These are phyloP conservation scores for Eimeria praecox DNA, from an alignment of 169 alveolate genomes.

Conservation along the genomic window DNA sequence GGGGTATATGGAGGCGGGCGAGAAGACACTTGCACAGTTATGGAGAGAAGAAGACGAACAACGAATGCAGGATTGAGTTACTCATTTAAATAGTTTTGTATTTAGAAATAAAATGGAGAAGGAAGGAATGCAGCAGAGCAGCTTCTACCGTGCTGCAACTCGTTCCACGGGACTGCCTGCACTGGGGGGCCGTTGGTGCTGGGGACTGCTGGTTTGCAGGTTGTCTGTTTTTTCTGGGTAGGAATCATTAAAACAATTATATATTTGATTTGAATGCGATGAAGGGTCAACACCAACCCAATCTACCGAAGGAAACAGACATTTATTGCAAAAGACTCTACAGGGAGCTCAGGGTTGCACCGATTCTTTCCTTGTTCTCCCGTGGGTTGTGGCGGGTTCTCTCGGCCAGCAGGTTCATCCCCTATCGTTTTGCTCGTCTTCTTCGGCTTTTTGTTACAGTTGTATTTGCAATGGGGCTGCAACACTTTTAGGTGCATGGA, in stretches of 20 bases:
- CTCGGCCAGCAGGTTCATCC: too few relatives aligned
- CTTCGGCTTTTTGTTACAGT: neutral
- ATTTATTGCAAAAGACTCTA: neutral
- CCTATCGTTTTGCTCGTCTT: neutral
- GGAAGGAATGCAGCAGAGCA: too few relatives aligned
- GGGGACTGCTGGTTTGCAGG: neutral
- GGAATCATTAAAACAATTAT: neutral
- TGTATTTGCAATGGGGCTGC: neutral
- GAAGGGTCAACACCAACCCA: neutral
- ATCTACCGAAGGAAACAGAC: neutral
- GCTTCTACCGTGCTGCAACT: too few relatives aligned
- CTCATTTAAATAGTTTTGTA: neutral
- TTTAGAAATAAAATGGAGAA: neutral
- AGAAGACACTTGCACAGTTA: too few relatives aligned
- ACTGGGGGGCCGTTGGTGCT: conserved; percentile 25
- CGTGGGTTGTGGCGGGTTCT: too few relatives aligned
- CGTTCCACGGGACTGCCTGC: too few relatives aligned
- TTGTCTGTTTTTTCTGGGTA: neutral
- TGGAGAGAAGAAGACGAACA: too few relatives aligned
- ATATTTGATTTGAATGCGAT: neutral
- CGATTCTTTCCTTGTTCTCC: neutral
- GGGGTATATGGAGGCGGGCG: too few relatives aligned
- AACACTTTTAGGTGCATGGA: neutral
- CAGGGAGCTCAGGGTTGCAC: neutral
- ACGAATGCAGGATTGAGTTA: too few relatives aligned